Base-by-base conservation (phyloP, 768 basidiomycete species). In the Hypholoma sublateritium region DNA sequence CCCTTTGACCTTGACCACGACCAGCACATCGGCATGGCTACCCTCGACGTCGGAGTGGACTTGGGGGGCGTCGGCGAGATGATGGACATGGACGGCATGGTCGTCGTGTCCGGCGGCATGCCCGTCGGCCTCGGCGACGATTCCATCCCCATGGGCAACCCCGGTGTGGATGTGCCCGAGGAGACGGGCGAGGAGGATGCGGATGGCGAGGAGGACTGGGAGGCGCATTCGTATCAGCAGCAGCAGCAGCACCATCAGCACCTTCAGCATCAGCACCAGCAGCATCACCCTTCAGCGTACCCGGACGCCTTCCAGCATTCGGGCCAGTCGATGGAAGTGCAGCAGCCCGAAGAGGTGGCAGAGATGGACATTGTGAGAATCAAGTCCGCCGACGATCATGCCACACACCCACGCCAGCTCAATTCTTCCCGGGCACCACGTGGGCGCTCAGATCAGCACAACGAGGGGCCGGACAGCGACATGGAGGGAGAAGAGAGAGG, bases 171-270 rank as follows among this genome's bases (percentile, higher is more conserved):
- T 19, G 21, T 47, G 0, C 16, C 19, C 46, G 22, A 24, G 4
- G 25, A 12, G 19, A 47, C 2, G 19, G 53, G 55, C 19, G 66
- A 65, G 39, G 62, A 65, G 36, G 63, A 61, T 36, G 59, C 59
- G 14, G 62, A 51, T 4, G 65, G 64, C 13, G 67, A 69, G 39
- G 60, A 64, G 17, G 70, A 72, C 46, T 53, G 53, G 53, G 53
- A 45, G 17, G 65, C 68, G 28, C 59, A 61, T 16, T 46, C 47
- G 46, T 58, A 62, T 22, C 49, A 57, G 17, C 42, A 59, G 21
- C 67, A 61, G 39, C 58, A 59, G 42, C 22, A 39, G 52, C 45
- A 65, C 36, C 55, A 59, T 13, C 56, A 56, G 17, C 43, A 50
- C 24, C 35, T 42, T 5, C 24, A 19, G 24, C 39, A 43, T 32